These are phyloP conservation scores for Trichoderma orchidacearum DNA, from an alignment of 495 filamentous ascomycete species.

Conservation along the genomic window DNA sequence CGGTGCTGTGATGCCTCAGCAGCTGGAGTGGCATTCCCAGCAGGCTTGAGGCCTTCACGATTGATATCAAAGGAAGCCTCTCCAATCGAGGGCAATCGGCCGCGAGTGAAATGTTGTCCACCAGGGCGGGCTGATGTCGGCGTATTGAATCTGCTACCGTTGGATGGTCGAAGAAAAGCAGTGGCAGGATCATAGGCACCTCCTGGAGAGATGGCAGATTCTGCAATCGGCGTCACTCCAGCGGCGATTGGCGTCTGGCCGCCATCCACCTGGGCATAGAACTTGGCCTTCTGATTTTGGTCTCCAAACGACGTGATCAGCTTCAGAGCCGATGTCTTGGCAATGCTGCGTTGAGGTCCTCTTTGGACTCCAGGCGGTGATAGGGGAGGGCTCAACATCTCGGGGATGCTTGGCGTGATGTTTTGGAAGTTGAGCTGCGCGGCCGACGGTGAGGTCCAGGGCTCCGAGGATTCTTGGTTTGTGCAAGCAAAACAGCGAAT, in stretches of 20 bases:
- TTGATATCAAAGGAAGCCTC: slow-evolving; percentile 43
- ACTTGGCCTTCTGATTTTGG: slow-evolving; percentile 45
- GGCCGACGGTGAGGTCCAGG: slow-evolving; percentile 73
- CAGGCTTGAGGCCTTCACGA: slow-evolving; percentile 15
- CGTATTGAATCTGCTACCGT: slow-evolving; percentile 42
- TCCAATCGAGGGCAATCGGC: slow-evolving; percentile 71
- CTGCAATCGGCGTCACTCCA: slow-evolving; percentile 79
- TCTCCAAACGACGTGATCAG: slow-evolving; percentile 79
- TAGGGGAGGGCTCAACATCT: slow-evolving; percentile 44
- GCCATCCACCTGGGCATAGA: slow-evolving; percentile 52
- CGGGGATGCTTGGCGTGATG: slow-evolving; percentile 30
- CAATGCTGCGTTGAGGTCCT: slow-evolving; percentile 42
- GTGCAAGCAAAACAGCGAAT: slow-evolving; percentile 86
- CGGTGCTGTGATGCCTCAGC: slow-evolving; percentile 16
- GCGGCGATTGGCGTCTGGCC: slow-evolving; percentile 66
- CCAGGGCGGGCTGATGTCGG: slow-evolving; percentile 66
- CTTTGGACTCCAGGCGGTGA: slow-evolving; percentile 34
- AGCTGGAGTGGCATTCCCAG: not conserved
- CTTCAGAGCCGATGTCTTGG: slow-evolving; percentile 78
- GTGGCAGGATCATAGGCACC: slow-evolving; percentile 45
- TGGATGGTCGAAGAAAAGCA: slow-evolving; percentile 50
- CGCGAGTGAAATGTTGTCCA: slow-evolving; percentile 52
- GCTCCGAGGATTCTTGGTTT: slow-evolving; percentile 56
- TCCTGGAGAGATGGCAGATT: slow-evolving; percentile 72
- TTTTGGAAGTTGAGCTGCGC: slow-evolving; percentile 48